phyloP scores from a whole-genome alignment of 345 rosid species.

The Brassica cretica region DNA sequence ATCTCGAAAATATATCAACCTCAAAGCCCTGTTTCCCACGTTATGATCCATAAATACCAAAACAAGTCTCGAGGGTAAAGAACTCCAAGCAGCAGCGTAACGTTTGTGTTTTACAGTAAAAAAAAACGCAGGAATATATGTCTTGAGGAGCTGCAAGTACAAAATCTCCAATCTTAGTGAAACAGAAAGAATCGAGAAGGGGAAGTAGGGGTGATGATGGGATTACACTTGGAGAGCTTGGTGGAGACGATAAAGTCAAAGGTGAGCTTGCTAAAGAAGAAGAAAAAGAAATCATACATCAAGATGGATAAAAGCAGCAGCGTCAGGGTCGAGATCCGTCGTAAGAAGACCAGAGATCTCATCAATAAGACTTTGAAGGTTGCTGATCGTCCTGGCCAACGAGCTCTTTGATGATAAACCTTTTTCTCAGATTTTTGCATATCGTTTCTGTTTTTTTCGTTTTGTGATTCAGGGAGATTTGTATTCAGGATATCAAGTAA shows the following conservation, averaged over 20 bases:
- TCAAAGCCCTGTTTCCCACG: constrained; percentile 21
- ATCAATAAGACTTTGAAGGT: constrained; percentile 75
- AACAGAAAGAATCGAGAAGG: neutral
- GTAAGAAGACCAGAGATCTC: constrained; percentile 75
- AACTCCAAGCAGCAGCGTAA: constrained; percentile 11
- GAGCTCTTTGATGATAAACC: constrained; percentile 43
- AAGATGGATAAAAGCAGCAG: constrained; percentile 93
- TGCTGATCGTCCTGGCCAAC: constrained; percentile 82
- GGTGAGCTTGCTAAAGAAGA: constrained; percentile 60
- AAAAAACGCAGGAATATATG: neutral
- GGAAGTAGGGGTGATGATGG: constrained; percentile 43
- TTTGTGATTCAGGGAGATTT: constrained; percentile 1
- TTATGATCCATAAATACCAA: constrained; percentile 6
- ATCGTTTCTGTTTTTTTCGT: constrained; percentile 4
- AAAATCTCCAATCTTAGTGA: constrained; percentile 7
- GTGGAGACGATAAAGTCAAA: constrained; percentile 89
- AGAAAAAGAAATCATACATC: constrained; percentile 65
- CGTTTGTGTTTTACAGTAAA: constrained; percentile 1
- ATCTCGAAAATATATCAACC: constrained; percentile 27
- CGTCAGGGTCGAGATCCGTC: constrained; percentile 91
- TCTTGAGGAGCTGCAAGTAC: neutral
- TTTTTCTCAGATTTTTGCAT: neutral
- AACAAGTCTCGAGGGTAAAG: neutral
- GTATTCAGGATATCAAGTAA: neutral
- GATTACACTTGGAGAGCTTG: constrained; percentile 66